A percentile compares a stretch with the other conserved stretches of the same genome.
These are phyloP conservation scores for Penicillium turbatum DNA, from an alignment of 495 filamentous ascomycete species.

Conservation along the genomic window DNA sequence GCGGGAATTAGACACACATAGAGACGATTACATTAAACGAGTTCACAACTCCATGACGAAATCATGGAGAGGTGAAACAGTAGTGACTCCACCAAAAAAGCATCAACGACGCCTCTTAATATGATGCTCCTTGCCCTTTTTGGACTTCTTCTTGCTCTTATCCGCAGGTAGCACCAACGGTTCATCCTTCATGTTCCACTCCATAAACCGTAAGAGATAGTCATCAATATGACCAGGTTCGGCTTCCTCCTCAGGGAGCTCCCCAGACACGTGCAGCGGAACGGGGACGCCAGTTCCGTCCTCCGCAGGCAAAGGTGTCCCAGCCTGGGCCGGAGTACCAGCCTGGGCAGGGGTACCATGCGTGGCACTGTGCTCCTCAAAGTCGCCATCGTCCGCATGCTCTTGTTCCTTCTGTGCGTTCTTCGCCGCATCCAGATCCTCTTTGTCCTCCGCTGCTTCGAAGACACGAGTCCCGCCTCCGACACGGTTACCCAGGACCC, in stretches of 20 bases:
- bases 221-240: constrained; percentile 66
- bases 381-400: constrained; percentile 84
- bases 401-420: constrained; percentile 83
- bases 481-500: constrained; percentile 63
- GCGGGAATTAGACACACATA: not conserved
- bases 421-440: constrained; percentile 84
- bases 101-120: constrained; percentile 39
- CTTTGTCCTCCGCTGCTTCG: constrained; percentile 84
- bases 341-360: constrained; percentile 36
- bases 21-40: not conserved
- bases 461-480: constrained; percentile 59
- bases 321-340: constrained; percentile 28
- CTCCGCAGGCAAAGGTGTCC: constrained; percentile 26
- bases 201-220: constrained; percentile 76
- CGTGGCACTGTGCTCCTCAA: constrained; percentile 65
- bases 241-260: constrained; percentile 32
- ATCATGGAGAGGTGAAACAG: not conserved
- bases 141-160: constrained; percentile 71
- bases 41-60: not conserved
- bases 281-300: constrained; percentile 15
- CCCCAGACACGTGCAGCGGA: constrained; percentile 22
- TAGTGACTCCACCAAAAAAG: too few species aligned
- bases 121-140: constrained; percentile 68
- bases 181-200: constrained; percentile 71
- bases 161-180: constrained; percentile 75